phyloP scores from a whole-genome alignment of 352 stramenopile species.

The Elongisporangium undulatum region DNA sequence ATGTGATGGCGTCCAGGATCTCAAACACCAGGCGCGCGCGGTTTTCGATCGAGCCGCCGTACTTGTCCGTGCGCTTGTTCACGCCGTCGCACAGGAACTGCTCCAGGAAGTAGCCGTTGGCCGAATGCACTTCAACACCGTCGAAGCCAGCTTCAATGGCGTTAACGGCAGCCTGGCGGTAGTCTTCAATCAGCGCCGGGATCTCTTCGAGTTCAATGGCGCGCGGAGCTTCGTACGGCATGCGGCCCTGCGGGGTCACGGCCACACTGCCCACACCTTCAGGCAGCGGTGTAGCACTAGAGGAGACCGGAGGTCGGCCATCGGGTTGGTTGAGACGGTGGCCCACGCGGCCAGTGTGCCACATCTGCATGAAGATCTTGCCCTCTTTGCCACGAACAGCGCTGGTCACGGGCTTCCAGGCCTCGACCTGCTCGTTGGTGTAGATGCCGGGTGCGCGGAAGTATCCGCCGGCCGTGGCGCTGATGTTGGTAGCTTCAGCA shows the following conservation, averaged over 20 bases:
- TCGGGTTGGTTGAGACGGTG: constrained; percentile 50
- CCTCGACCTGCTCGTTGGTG: constrained; percentile 34
- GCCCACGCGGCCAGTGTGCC: constrained; percentile 63
- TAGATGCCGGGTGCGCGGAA: constrained; percentile 38
- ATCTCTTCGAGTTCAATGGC: constrained; percentile 71
- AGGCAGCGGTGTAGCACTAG: constrained; percentile 27
- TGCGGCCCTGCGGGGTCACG: constrained; percentile 26
- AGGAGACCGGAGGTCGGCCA: constrained; percentile 35
- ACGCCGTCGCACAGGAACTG: too few relatives aligned
- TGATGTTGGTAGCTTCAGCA: constrained; percentile 46
- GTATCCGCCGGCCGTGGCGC: constrained; percentile 23
- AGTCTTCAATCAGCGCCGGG: constrained; percentile 58
- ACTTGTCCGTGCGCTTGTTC: constrained; percentile 78
- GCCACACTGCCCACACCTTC: constrained; percentile 20
- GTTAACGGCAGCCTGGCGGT: constrained; percentile 45
- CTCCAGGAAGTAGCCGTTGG: constrained; percentile 93
- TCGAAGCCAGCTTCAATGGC: constrained; percentile 84
- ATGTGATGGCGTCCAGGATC: constrained; percentile 40
- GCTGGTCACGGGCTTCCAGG: constrained; percentile 51
- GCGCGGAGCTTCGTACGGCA: constrained; percentile 35
- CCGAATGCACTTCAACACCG: constrained; percentile 86
- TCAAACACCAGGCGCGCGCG: constrained; percentile 64
- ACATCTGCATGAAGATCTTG: constrained; percentile 73
- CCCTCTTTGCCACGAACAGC: constrained; percentile 65
- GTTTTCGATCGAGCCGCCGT: constrained; percentile 80